Evolutionary conservation across 2,329 filamentous ascomycete species (phyloP), one percentile per base, ranked within the genome.

Genomic region (Penicillium concentricum): DNA sequence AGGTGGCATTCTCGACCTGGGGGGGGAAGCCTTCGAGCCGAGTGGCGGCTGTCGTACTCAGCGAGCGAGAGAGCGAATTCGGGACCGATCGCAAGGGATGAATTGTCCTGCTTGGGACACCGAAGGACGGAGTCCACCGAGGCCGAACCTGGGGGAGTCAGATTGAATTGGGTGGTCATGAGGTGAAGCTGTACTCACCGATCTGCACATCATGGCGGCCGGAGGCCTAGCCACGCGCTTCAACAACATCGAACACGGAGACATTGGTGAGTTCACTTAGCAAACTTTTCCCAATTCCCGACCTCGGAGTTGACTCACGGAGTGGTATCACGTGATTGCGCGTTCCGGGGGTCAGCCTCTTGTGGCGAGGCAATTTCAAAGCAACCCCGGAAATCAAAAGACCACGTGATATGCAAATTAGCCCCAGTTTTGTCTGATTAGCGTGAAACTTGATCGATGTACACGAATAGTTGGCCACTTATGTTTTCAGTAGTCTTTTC

Each of bases 161-260:
- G 51, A 32, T 26, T 16, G 15, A 48, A 48, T 32, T 32, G 34
- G 10, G 15, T 24, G 10, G 24, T 12, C 20, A 34, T 18, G 7
- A 39, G 20, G 24, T 2, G 10, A 24, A 30, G 16, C 5, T 30
- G 35, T 18, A 48, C 51, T 41, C 10, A 54, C 51, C 10, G 34
- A 26, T 30, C 51, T 48, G 34, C 51, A 46, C 34, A 48, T 39
- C 20, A 41, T 26, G 20, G 43, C 8, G 51, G 28, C 24, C 34
- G 43, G 32, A 48, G 51, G 34, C 34, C 43, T 34, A 39, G 51
- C 43, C 43, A 54, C 45, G 43, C 45, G 45, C 51, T 51, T 51
- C 20, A 51, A 44, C 32, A 43, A 42, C 49, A 51, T 51, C 13
- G 49, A 44, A 51, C 49, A 51, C 49, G 49, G 47, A 42, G 47